phyloP scores from a whole-genome alignment of 179 eudicot species.

The Beta macrorhiza region DNA sequence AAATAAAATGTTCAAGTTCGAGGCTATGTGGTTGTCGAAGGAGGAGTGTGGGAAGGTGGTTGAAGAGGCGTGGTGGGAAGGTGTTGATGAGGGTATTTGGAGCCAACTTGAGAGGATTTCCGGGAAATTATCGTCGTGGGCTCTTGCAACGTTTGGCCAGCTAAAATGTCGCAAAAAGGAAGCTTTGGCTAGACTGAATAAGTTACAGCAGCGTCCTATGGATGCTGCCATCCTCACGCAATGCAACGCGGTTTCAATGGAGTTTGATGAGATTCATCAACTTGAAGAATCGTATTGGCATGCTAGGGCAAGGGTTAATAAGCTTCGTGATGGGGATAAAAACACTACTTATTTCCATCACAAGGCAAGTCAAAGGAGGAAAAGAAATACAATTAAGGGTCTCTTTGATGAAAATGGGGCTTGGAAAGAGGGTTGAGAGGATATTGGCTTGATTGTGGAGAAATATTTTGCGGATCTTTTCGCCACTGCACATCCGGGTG shows the following conservation, averaged over 20 bases:
- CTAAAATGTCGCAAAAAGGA: background rate
- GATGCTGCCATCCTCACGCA: background rate
- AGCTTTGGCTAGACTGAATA: background rate
- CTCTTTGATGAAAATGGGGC: background rate
- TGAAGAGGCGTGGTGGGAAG: too few species aligned
- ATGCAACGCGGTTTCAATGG: accelerated
- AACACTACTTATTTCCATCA: background rate
- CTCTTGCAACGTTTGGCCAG: background rate
- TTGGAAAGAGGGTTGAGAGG: background rate
- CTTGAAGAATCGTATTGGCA: too few species aligned
- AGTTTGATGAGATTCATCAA: too few species aligned
- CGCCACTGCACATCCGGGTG: too few species aligned
- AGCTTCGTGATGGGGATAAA: background rate
- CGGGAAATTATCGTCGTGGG: too few species aligned
- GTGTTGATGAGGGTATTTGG: too few species aligned
- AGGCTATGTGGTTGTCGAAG: too few species aligned
- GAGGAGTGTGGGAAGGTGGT: too few species aligned
- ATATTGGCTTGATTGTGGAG: background rate
- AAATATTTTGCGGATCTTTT: background rate
- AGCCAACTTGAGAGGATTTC: too few species aligned
- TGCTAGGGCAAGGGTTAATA: background rate
- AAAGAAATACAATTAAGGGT: background rate
- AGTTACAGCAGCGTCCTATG: background rate
- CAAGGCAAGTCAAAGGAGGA: background rate
- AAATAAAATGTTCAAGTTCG: too few species aligned